Percentiles rank a stretch among this genome's conserved stretches.
Evolutionary conservation across 768 basidiomycete species (phyloP).

Genomic region (Pisolithus tinctorius): DNA sequence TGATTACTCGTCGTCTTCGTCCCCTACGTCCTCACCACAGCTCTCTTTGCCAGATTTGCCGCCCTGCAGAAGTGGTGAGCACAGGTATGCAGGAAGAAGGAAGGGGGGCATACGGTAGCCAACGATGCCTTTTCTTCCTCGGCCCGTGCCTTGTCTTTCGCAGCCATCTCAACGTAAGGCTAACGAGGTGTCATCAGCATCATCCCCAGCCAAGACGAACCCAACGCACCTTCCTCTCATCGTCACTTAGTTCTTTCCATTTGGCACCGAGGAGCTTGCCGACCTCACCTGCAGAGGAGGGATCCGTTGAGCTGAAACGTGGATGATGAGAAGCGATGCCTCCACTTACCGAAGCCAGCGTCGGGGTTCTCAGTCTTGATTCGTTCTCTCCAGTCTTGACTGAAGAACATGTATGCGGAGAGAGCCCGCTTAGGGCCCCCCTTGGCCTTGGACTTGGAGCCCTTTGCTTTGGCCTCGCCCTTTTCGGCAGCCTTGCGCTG

Average conservation of each 20-base stretch:
- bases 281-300: slow-evolving; percentile 59
- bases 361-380: slow-evolving; percentile 96
- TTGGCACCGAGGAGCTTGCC: slow-evolving; percentile 93
- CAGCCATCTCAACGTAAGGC: slow-evolving; percentile 87
- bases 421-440: slow-evolving; percentile 77
- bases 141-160: slow-evolving; percentile 80
- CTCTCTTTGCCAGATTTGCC: slow-evolving; percentile 30
- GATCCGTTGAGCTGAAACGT: not conserved
- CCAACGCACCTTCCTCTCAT: slow-evolving; percentile 74
- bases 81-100: not conserved
- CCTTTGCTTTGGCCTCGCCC: slow-evolving; percentile 47
- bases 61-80: slow-evolving; percentile 12
- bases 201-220: slow-evolving; percentile 7
- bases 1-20: slow-evolving; percentile 39
- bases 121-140: slow-evolving; percentile 66
- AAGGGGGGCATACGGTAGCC: slow-evolving; percentile 30
- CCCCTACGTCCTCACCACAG: slow-evolving; percentile 28
- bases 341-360: slow-evolving; percentile 73
- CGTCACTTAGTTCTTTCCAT: slow-evolving; percentile 93
- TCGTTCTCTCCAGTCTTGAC: slow-evolving; percentile 90
- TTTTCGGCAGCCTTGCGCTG: slow-evolving; percentile 77
- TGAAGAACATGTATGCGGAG: slow-evolving; percentile 99
- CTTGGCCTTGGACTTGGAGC: slow-evolving; percentile 71
- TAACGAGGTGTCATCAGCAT: slow-evolving; percentile 25
- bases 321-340: slow-evolving; percentile 1